Base-by-base conservation (phyloP, 768 basidiomycete genomes). In the Wakefieldia striispora region DNA sequence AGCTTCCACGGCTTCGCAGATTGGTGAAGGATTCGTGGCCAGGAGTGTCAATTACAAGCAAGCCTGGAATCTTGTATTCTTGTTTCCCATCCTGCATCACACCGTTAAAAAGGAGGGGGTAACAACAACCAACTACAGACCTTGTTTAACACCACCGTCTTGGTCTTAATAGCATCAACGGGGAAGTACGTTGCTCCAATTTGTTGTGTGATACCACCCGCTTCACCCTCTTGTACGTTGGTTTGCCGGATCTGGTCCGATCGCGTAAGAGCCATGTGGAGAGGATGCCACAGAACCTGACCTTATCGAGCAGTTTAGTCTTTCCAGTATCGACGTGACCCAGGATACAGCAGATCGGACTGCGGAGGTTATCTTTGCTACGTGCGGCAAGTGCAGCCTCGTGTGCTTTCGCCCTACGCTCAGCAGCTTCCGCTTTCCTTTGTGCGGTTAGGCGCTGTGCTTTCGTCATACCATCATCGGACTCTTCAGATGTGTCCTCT, bases 111-210 rank as follows among this genome's bases (percentile, higher is more conserved):
- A 50, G 37, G 39, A 37, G 50, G 46, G 26, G 12, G 45, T 5
- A n/a, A 23, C 9, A 19, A 45, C 19, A 17, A 51, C 24, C 39
- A 40, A 43, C 49, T 20, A 60, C 68, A 47, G 55, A 85, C 91
- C 70, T 80, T 87, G 72, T 97, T 95, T 73, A 98, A 72, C n/a
- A 97, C 94, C 13, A 76, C 76, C 6, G 97, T 98, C 78, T 98
- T 98, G 35, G 80, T 81, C 71, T 84, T 83, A 70, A 99, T 97
- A 7, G 95, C 95, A 6, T 92, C 89, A 27, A 88, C 86, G 31
- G 97, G 97, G 83, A 99, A 98, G 76, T 95, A 99, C 0, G 97
- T 98, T 19, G 97, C 97, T 77, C 97, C 97, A 57, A 99, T 99
- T 69, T 99, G 97, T 70, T 98, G 97, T 0, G 97, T 99, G 69